Evolutionary conservation across 2,329 filamentous ascomycete genomes (phyloP).

Genomic region (Gaeumannomyces sp.): DNA sequence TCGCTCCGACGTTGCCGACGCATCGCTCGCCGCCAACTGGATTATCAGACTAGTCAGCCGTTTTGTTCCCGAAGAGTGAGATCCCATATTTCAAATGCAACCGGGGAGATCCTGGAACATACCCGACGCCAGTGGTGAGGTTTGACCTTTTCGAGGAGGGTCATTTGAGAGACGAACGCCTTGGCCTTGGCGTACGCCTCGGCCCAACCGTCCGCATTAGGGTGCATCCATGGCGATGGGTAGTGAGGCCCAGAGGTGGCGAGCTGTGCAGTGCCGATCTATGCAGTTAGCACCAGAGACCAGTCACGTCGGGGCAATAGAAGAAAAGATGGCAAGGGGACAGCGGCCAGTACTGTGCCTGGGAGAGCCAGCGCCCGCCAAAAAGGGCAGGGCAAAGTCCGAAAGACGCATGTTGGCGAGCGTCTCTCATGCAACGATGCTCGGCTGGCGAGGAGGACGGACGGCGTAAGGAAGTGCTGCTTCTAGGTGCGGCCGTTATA

Average conservation of each 20-base stretch:
- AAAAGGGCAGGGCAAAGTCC: too few species aligned
- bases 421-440: too few species aligned
- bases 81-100: too few species aligned
- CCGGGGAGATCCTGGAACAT: slow-evolving; percentile 26
- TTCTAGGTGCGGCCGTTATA: too few species aligned
- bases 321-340: too few species aligned
- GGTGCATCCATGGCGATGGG: slow-evolving; percentile 81
- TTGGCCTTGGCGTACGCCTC: slow-evolving; percentile 70
- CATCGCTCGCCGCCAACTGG: slow-evolving; percentile 64
- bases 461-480: too few species aligned
- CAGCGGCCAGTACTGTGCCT: too few species aligned
- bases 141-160: slow-evolving; percentile 88
- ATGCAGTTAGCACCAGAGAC: neutral
- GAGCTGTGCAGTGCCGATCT: slow-evolving; percentile 13
- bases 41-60: neutral
- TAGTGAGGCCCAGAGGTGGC: slow-evolving; percentile 58
- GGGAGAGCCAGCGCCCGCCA: too few species aligned
- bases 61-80: neutral
- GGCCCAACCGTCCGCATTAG: slow-evolving; percentile 64
- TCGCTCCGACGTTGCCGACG: slow-evolving; percentile 68
- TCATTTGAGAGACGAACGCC: slow-evolving; percentile 76
- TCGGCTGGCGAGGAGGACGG: too few species aligned
- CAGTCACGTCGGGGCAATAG: neutral
- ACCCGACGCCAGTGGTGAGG: slow-evolving; percentile 85
- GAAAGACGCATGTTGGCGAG: too few species aligned